phyloP scores from a whole-genome alignment of 2,329 filamentous ascomycete species.

The Cladosporium oxysporum region DNA sequence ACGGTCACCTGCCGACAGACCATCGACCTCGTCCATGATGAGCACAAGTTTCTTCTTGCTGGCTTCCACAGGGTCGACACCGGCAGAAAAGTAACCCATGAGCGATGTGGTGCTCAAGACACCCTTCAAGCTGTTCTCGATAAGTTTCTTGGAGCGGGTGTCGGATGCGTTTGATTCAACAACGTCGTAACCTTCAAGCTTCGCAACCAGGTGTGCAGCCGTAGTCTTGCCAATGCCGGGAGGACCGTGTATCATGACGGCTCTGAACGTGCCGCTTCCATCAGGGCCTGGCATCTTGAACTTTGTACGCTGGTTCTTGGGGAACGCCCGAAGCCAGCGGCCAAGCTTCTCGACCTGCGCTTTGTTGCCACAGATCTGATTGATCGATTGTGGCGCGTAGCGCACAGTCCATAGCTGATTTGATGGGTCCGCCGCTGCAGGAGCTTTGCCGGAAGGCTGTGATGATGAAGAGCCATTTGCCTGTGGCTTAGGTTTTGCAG shows the following conservation, averaged over 20 bases:
- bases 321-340: constrained; percentile 81
- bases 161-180: constrained; percentile 96
- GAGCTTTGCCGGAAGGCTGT: constrained; percentile 33
- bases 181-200: constrained; percentile 88
- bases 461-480: constrained; percentile 46
- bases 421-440: constrained; percentile 47
- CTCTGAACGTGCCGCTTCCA: constrained; percentile 77
- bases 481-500: constrained; percentile 41
- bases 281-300: constrained; percentile 85
- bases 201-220: constrained; percentile 89
- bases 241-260: constrained; percentile 93
- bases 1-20: constrained; percentile 96
- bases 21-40: constrained; percentile 99
- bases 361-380: constrained; percentile 95
- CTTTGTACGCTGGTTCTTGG: constrained; percentile 71
- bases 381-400: constrained; percentile 82
- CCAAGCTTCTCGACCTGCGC: constrained; percentile 84
- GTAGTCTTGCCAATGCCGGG: constrained; percentile 98
- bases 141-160: constrained; percentile 90
- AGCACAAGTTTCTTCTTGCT: constrained; percentile 91
- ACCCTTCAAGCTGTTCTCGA: constrained; percentile 84
- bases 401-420: constrained; percentile 88
- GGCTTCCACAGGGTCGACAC: constrained; percentile 75
- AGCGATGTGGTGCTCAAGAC: constrained; percentile 93
- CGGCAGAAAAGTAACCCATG: constrained; percentile 83